These are phyloP conservation scores for Diaporthe longicolla DNA, from an alignment of 2,329 filamentous ascomycete species.

Conservation along the genomic window DNA sequence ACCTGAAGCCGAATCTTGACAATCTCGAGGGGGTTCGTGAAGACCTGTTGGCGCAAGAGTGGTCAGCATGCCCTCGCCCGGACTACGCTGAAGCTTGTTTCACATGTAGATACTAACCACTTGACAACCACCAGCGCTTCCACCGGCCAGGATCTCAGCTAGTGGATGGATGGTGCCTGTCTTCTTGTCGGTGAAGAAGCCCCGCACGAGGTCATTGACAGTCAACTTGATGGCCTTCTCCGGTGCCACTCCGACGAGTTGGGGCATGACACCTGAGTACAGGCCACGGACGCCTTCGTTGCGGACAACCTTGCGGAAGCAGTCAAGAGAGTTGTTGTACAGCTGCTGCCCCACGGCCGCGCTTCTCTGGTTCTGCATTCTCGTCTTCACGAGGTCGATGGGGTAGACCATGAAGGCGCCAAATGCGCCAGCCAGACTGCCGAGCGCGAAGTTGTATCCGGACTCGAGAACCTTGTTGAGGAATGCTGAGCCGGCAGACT, in stretches of 20 bases:
- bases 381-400: conserved; percentile 98
- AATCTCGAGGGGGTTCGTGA: conserved; percentile 98
- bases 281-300: conserved; percentile 93
- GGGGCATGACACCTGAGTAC: conserved; percentile 94
- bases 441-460: conserved; percentile 89
- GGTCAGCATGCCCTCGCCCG: conserved; percentile 10
- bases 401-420: conserved; percentile 99
- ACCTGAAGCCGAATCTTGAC: conserved; percentile 99
- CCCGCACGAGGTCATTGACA: conserved; percentile 93
- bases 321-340: conserved; percentile 98
- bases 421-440: conserved; percentile 93
- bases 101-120: conserved; percentile 77
- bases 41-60: conserved; percentile 71
- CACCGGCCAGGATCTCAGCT: conserved; percentile 89
- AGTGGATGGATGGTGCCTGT: conserved; percentile 78
- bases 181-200: conserved; percentile 79
- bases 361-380: conserved; percentile 96
- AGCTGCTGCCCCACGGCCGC: conserved; percentile 85
- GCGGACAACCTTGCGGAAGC: conserved; percentile 90
- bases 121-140: conserved; percentile 91
- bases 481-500: conserved; percentile 68
- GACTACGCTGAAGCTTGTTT: neutral
- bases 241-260: conserved; percentile 97
- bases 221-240: conserved; percentile 99
- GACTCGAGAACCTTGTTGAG: conserved; percentile 80